phyloP scores from a whole-genome alignment of 306 rosid species.

The Hippophae gyantsensis region DNA sequence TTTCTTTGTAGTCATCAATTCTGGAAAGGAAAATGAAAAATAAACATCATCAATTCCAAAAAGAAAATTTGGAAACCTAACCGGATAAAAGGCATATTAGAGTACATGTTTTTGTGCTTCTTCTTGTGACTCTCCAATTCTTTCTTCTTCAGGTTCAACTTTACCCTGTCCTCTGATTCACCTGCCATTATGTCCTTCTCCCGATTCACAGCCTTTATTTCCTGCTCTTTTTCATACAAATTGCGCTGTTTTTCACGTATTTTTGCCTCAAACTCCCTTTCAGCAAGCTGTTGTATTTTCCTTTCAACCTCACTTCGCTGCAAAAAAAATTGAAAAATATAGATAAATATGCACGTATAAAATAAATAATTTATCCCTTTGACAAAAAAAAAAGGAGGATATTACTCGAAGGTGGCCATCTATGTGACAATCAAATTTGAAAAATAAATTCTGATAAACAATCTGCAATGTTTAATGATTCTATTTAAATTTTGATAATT shows the following conservation, averaged over 20 bases:
- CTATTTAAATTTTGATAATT: too few relatives aligned
- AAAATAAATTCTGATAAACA: too few relatives aligned
- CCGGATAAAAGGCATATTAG: slow-evolving; percentile 6
- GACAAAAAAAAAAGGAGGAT: too few relatives aligned
- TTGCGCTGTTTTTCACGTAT: slow-evolving; percentile 55
- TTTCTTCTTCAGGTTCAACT: slow-evolving; percentile 42
- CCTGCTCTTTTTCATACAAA: slow-evolving; percentile 47
- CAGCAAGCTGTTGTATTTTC: slow-evolving; percentile 55
- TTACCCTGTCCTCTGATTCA: slow-evolving; percentile 68
- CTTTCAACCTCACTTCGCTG: slow-evolving; percentile 66
- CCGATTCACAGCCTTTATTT: slow-evolving; percentile 44
- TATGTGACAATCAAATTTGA: too few relatives aligned
- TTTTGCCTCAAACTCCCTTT: slow-evolving; percentile 62
- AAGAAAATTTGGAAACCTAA: slow-evolving; percentile 6
- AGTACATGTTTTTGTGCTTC: slow-evolving; percentile 68
- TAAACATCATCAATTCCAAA: slow-evolving; percentile 16
- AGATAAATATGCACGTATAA: neutral
- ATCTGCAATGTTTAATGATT: too few relatives aligned
- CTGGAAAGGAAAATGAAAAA: slow-evolving; percentile 35
- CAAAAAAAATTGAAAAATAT: slow-evolving; percentile 21
- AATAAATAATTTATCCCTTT: too few relatives aligned
- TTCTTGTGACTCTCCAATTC: slow-evolving; percentile 55
- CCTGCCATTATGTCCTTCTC: slow-evolving; percentile 55
- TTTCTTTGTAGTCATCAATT: slow-evolving; percentile 70
- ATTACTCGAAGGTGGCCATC: too few relatives aligned